Evolutionary conservation across 495 filamentous ascomycete genomes (phyloP).

Genomic region (Xylaria telfairii): DNA sequence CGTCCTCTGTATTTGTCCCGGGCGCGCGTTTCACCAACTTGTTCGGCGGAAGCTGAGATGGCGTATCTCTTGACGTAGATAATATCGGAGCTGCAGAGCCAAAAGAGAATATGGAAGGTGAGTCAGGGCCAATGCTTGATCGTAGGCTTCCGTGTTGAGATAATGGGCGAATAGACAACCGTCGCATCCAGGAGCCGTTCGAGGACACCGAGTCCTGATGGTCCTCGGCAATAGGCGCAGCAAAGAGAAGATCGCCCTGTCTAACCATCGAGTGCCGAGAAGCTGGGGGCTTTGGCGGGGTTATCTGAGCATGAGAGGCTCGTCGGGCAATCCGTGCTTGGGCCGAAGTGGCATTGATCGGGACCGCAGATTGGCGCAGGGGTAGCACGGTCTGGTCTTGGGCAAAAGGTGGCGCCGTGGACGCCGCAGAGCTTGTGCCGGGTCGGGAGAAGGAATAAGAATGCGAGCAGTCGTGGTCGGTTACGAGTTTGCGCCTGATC

Average conservation of each 20-base stretch:
- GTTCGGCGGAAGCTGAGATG: conserved; percentile 65
- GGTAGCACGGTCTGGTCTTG: conserved; percentile 14
- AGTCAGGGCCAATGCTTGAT: conserved; percentile 70
- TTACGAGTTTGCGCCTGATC: conserved; percentile 52
- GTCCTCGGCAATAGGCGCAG: conserved; percentile 44
- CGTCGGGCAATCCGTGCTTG: conserved; percentile 38
- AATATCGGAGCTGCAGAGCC: conserved; percentile 73
- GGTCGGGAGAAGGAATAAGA: conserved; percentile 48
- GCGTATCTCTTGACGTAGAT: conserved; percentile 42
- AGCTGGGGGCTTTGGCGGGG: conserved; percentile 37
- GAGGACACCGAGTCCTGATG: conserved; percentile 59
- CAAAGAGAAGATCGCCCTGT: conserved; percentile 41
- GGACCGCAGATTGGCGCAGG: conserved; percentile 26
- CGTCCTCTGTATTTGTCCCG: conserved; percentile 60
- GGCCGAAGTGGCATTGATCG: conserved; percentile 36
- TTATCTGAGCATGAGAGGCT: conserved; percentile 43
- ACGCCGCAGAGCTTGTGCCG: conserved; percentile 41
- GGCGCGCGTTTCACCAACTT: conserved; percentile 87
- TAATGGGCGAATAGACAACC: conserved; percentile 73
- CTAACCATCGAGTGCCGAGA: conserved; percentile 55
- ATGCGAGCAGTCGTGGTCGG: conserved; percentile 47
- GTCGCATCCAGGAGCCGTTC: conserved; percentile 75
- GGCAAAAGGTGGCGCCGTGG: conserved; percentile 34
- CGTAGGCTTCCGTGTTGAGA: conserved; percentile 72
- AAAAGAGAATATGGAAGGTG: conserved; percentile 74